Base-by-base conservation (phyloP, 768 basidiomycete genomes). In the Suillus subaureus region DNA sequence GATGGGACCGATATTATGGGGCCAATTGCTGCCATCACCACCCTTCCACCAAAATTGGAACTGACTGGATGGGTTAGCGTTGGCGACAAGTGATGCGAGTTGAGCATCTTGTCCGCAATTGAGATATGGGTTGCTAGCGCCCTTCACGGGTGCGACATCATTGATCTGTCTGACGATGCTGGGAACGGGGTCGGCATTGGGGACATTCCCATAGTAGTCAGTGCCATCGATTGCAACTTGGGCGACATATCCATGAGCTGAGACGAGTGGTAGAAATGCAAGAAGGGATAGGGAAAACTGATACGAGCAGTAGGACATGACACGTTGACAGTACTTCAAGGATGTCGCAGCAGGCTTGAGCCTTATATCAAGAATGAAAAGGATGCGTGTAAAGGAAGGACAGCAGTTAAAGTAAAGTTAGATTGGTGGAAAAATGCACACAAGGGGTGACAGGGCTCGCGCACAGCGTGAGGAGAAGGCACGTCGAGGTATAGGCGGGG, bases 1-100 rank as follows among this genome's bases (percentile, higher is more conserved):
- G 79, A 91, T 79, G 11, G 90, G 91, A 4, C 90, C 91, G 18
- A 79, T 86, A 65, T 89, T 78, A 69, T 91, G 85, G 1, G 80
- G 80, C 86, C 83, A 85, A 57, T 79, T 70, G 72, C 77, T 70
- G 55, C 72, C 76, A 70, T 79, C 75, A 2, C 82, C 85, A 57
- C 79, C 86, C 21, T 70, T 68, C 90, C 90, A 92, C 66, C 81
- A 74, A 68, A 91, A 84, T 8, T 79, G 76, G 15, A 91, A 64
- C 1, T 67, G 66, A 72, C 85, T 86, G 9, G 88, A 89, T 1
- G 90, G 87, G 64, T 86, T 87, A 23, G 84, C 89, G 52, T 82
- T 70, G 4, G 82, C 87, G 56, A 85, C 80, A 42, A 84, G 76
- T 6, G 80, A 66, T 0, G 87, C 90, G 2, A 79, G 74, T 57